These are phyloP conservation scores for Komagataella phaffii DNA, from an alignment of 805 yeast species.

Conservation along the genomic window DNA sequence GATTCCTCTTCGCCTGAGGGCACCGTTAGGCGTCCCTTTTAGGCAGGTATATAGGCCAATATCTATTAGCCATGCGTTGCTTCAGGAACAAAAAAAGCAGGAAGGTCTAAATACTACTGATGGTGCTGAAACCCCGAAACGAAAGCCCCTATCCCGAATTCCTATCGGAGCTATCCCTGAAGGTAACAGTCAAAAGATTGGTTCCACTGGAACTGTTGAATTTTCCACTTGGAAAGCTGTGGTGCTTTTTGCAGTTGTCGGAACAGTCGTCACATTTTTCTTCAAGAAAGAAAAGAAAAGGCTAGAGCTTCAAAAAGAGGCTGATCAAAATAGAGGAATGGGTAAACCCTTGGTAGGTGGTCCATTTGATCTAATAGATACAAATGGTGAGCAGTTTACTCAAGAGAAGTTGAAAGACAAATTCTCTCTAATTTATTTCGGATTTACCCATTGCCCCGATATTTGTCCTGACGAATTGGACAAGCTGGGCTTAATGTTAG, in stretches of 20 bases:
- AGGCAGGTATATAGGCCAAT: not conserved
- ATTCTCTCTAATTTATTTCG: slow-evolving; percentile 84
- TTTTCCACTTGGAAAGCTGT: slow-evolving; percentile 82
- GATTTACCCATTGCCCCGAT: slow-evolving; percentile 96
- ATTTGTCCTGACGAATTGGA: slow-evolving; percentile 97
- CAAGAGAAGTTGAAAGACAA: slow-evolving; percentile 63
- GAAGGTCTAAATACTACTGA: slow-evolving; percentile 1
- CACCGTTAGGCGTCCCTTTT: not conserved
- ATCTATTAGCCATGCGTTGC: not conserved
- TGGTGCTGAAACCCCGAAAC: slow-evolving; percentile 4
- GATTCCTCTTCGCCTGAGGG: not conserved
- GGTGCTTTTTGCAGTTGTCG: slow-evolving; percentile 48
- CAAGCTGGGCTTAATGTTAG: slow-evolving; percentile 65
- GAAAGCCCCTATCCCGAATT: slow-evolving; percentile 66
- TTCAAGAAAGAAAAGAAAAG: slow-evolving; percentile 70
- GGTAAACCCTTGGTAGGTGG: slow-evolving; percentile 95
- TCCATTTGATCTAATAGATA: slow-evolving; percentile 62
- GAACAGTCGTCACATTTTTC: slow-evolving; percentile 58
- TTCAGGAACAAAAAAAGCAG: not conserved
- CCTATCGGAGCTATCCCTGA: slow-evolving; percentile 53
- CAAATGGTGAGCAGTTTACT: slow-evolving; percentile 61
- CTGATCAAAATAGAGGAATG: slow-evolving; percentile 73
- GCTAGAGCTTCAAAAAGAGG: slow-evolving; percentile 60
- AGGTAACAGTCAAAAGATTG: slow-evolving; percentile 15
- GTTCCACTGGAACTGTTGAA: slow-evolving; percentile 33